Evolutionary conservation across 257 asterid genomes (phyloP), one percentile per base, ranked within the genome.

Genomic region (Solanum peruvianum): DNA sequence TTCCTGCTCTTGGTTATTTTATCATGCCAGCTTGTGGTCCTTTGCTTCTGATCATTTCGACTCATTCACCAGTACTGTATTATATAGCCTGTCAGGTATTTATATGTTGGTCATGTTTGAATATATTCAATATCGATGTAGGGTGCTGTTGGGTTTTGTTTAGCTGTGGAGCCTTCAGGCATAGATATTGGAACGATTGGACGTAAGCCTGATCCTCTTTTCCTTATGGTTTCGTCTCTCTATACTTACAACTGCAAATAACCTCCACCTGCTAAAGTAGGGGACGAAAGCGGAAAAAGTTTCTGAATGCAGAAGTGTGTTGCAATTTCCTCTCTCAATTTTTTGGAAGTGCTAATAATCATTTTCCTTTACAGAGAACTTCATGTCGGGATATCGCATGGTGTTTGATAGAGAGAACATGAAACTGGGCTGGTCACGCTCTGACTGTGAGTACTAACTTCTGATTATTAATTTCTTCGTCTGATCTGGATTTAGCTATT

Each of bases 101-200:
- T 71, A 7, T 71, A 18, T 71, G 78, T 60, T 33, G 42, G 80
- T 47, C 72, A 60, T n/a, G 62, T 83, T 75, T 83, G 39, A 81
- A 88, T 86, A 82, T 20, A 85, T 82, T 41, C 90, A 39, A 85
- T 84, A 86, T 86, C 89, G 86, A 78, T 93, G 85, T 95, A 96
- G 98, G 98, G 97, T 87, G 94, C 96, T 47, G 90, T 89, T 93
- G 98, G 98, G 87, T 93, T 93, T 91, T 96, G 98, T 92, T 92
- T 96, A 87, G 98, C 98, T 23, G 56, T 96, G 86, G 96, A 96
- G 89, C 91, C 93, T 39, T 72, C 92, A 37, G 93, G 91, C 45
- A 92, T 83, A 56, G 91, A 88, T 86, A 87, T 94, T 33, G 98
- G 98, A 84, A 94, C 95, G 83, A 89, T 94, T 87, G 98, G 98